Evolutionary conservation across 2,329 filamentous ascomycete genomes (phyloP).

Genomic region (Pseudocercospora fijiensis): DNA sequence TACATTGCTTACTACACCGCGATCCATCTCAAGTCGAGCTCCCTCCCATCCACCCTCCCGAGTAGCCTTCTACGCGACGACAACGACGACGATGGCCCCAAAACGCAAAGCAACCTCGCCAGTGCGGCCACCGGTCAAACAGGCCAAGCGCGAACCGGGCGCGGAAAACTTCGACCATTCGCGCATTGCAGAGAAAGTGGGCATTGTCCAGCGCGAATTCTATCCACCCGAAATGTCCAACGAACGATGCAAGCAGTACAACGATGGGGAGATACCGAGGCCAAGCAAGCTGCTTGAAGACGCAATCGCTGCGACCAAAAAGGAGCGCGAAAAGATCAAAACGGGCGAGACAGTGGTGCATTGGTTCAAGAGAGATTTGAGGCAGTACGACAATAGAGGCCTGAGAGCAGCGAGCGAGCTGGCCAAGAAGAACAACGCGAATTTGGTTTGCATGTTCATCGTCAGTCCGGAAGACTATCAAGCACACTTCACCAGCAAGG

Average conservation of each 20-base stretch:
- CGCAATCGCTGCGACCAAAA: slow-evolving; percentile 61
- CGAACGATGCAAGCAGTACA: slow-evolving; percentile 72
- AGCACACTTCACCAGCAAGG: slow-evolving; percentile 71
- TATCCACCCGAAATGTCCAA: slow-evolving; percentile 88
- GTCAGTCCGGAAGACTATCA: slow-evolving; percentile 81
- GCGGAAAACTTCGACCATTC: slow-evolving; percentile 36
- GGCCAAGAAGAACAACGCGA: slow-evolving; percentile 66
- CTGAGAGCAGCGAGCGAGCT: slow-evolving; percentile 65
- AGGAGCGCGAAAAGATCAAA: slow-evolving; percentile 52
- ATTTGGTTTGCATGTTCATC: slow-evolving; percentile 74
- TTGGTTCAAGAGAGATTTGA: slow-evolving; percentile 86
- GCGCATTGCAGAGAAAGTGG: slow-evolving; percentile 39
- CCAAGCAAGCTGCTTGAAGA: slow-evolving; percentile 68
- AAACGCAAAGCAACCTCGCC: slow-evolving; percentile 38
- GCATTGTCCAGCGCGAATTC: slow-evolving; percentile 57
- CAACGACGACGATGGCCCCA: slow-evolving; percentile 24
- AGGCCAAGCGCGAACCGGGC: slow-evolving; percentile 15
- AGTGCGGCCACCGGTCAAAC: slow-evolving; percentile 31
- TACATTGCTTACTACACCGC: background rate
- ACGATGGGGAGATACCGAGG: slow-evolving; percentile 63
- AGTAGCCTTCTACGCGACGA: background rate
- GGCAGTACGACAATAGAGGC: slow-evolving; percentile 70
- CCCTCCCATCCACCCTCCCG: background rate
- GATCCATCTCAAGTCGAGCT: background rate
- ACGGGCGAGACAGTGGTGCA: slow-evolving; percentile 69